phyloP scores from a whole-genome alignment of 2,329 filamentous ascomycete genomes.

The Aspergillus quadrilineatus region DNA sequence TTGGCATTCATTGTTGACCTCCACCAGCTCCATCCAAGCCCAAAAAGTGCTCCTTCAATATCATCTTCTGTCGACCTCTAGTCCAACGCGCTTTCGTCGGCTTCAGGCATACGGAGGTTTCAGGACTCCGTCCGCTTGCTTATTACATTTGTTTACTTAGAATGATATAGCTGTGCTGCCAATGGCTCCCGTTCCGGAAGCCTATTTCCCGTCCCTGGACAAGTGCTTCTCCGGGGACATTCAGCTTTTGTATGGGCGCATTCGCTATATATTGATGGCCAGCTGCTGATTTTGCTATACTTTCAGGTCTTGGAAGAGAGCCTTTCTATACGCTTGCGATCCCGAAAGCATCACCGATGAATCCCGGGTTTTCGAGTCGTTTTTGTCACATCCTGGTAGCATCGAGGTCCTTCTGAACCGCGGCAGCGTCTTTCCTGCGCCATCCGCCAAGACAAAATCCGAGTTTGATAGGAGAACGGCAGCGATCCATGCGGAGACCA shows the following conservation, averaged over 20 bases:
- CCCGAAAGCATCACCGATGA: slow-evolving; percentile 48
- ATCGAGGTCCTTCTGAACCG: slow-evolving; percentile 67
- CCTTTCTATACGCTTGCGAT: slow-evolving; percentile 53
- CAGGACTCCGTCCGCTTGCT: slow-evolving; percentile 7
- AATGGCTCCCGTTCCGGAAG: slow-evolving; percentile 71
- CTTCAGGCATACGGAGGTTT: slow-evolving; percentile 9
- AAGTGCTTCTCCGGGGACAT: slow-evolving; percentile 79
- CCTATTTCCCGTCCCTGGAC: slow-evolving; percentile 81
- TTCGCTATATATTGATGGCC: background rate
- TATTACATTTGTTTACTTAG: slow-evolving; percentile 24
- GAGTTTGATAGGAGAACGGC: slow-evolving; percentile 82
- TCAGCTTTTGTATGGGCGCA: slow-evolving; percentile 65
- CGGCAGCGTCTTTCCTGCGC: slow-evolving; percentile 64
- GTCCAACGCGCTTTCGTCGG: slow-evolving; percentile 22
- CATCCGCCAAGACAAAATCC: slow-evolving; percentile 63
- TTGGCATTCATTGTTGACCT: slow-evolving; percentile 42
- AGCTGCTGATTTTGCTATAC: slow-evolving; percentile 22
- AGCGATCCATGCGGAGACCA: slow-evolving; percentile 76
- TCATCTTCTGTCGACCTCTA: slow-evolving; percentile 28
- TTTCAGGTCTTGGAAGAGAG: slow-evolving; percentile 61
- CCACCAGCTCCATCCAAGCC: slow-evolving; percentile 25
- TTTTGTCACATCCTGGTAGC: slow-evolving; percentile 70
- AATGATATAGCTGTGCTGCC: slow-evolving; percentile 44
- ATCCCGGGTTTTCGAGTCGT: slow-evolving; percentile 61
- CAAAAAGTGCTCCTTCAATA: slow-evolving; percentile 29